Percentiles rank a stretch among this genome's conserved stretches.
These are phyloP conservation scores for Calycina marina DNA, from an alignment of 2,329 filamentous ascomycete genomes.

Conservation along the genomic window DNA sequence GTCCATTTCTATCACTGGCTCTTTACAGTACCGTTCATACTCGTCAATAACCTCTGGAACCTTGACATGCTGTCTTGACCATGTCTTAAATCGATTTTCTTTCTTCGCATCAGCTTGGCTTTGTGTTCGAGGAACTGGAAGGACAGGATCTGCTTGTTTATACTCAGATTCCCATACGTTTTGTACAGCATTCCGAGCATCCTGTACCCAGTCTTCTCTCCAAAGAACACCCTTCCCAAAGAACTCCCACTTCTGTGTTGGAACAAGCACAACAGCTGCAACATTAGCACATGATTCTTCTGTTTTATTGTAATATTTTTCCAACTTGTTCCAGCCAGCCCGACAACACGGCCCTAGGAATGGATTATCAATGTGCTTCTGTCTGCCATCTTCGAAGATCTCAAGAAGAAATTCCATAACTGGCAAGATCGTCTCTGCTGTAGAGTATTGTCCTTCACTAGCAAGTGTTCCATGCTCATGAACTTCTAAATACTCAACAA, in stretches of 20 bases:
- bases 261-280: not conserved
- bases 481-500: slow-evolving; percentile 1
- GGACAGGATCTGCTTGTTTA: too few relatives aligned
- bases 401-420: slow-evolving; percentile 1
- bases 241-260: not conserved
- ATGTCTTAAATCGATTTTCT: too few relatives aligned
- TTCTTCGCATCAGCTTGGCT: too few relatives aligned
- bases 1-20: too few relatives aligned
- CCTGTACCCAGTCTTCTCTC: too few relatives aligned
- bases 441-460: not conserved
- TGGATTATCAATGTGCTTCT: not conserved
- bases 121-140: too few relatives aligned
- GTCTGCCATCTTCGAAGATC: not conserved
- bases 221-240: too few relatives aligned
- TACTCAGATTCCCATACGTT: too few relatives aligned
- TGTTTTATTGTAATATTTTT: not conserved
- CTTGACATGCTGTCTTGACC: too few relatives aligned
- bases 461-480: not conserved
- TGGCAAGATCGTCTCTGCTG: not conserved
- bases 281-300: not conserved
- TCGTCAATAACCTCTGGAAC: too few relatives aligned
- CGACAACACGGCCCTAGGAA: not conserved
- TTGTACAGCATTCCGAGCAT: too few relatives aligned
- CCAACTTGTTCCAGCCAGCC: not conserved
- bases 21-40: too few relatives aligned